phyloP scores from a whole-genome alignment of 2,329 filamentous ascomycete genomes.

The Metarhizium anisopliae region DNA sequence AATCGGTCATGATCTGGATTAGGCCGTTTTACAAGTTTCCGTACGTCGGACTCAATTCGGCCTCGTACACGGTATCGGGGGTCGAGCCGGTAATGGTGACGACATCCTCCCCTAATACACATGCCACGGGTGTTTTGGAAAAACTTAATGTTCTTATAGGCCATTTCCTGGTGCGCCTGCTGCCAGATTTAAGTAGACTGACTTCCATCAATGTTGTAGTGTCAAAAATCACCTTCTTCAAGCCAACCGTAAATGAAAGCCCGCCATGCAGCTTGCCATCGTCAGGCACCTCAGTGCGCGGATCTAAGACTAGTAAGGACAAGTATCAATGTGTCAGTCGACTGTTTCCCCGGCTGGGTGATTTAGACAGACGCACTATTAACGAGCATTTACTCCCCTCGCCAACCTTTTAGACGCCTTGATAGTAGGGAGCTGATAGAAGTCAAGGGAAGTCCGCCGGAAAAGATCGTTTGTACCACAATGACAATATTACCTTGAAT shows the following conservation, averaged over 20 bases:
- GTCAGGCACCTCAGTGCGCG: too few relatives aligned
- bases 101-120: conserved; percentile 23
- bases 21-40: conserved; percentile 27
- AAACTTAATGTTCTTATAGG: conserved; percentile 35
- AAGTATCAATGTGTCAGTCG: neutral
- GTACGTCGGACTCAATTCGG: conserved; percentile 1
- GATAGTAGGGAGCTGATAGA: conserved; percentile 27
- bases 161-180: conserved; percentile 32
- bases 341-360: neutral
- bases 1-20: conserved; percentile 21
- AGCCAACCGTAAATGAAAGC: conserved; percentile 30
- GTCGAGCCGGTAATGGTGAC: conserved; percentile 30
- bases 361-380: conserved; percentile 13
- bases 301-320: neutral
- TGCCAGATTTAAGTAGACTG: conserved; percentile 24
- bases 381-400: conserved; percentile 21
- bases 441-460: neutral
- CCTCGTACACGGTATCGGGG: conserved; percentile 30
- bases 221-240: conserved; percentile 35
- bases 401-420: conserved; percentile 25
- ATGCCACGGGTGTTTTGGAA: conserved; percentile 29
- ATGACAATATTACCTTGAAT: conserved; percentile 11
- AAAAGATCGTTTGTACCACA: neutral
- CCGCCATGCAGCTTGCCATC: conserved; percentile 17
- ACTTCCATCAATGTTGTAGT: conserved; percentile 27